phyloP scores from a whole-genome alignment of 805 yeast species.

The Nakazawaea molendinolei region DNA sequence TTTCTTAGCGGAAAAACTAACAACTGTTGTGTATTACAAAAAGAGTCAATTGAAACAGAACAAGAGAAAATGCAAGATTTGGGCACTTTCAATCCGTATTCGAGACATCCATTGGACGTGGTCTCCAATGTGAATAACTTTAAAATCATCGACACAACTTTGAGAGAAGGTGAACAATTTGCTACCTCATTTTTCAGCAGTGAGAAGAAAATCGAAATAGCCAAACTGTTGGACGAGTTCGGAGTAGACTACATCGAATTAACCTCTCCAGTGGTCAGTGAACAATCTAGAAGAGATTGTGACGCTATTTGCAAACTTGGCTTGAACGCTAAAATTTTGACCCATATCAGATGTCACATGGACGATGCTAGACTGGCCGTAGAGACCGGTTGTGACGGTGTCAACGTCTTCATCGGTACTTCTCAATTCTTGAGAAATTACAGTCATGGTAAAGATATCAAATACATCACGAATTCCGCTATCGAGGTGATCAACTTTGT shows the following conservation, averaged over 20 bases:
- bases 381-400: slow-evolving; percentile 59
- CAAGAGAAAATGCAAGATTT: neutral
- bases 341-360: slow-evolving; percentile 58
- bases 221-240: slow-evolving; percentile 54
- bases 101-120: slow-evolving; percentile 52
- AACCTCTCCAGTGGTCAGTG: slow-evolving; percentile 55
- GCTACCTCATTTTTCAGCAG: slow-evolving; percentile 56
- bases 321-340: slow-evolving; percentile 49
- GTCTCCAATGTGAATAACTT: slow-evolving; percentile 48
- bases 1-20: neutral
- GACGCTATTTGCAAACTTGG: slow-evolving; percentile 56
- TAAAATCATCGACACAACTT: slow-evolving; percentile 49
- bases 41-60: neutral
- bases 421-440: slow-evolving; percentile 50
- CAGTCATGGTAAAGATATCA: slow-evolving; percentile 57
- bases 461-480: slow-evolving; percentile 49
- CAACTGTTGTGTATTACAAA: neutral
- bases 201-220: slow-evolving; percentile 50
- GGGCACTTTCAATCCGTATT: slow-evolving; percentile 38
- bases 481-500: slow-evolving; percentile 54
- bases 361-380: slow-evolving; percentile 55
- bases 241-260: slow-evolving; percentile 57
- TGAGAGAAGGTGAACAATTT: slow-evolving; percentile 60
- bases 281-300: slow-evolving; percentile 50
- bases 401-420: slow-evolving; percentile 55